A percentile compares a stretch with the other conserved stretches of the same genome.
Evolutionary conservation across 306 rosid genomes (phyloP).

Genomic region (Cucumis hystrix): DNA sequence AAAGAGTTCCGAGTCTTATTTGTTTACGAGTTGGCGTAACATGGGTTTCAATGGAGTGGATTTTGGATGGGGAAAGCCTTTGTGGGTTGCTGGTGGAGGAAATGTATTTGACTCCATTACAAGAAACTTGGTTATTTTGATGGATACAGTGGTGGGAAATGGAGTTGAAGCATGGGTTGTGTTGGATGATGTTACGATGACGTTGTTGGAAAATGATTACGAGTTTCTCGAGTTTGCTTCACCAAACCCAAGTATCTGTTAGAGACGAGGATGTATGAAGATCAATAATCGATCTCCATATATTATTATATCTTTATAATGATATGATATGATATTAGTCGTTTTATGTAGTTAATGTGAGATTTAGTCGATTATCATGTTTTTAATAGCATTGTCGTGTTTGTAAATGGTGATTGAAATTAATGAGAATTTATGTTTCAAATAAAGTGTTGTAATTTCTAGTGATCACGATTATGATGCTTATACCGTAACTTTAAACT

Average conservation of each 20-base stretch:
- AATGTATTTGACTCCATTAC: background rate
- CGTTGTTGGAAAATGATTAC: background rate
- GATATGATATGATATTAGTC: too few species aligned
- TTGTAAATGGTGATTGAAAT: too few species aligned
- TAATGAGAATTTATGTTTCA: too few species aligned
- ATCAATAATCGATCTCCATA: too few species aligned
- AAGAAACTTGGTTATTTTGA: background rate
- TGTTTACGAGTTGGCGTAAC: background rate
- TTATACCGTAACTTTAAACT: too few species aligned
- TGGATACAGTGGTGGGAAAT: background rate
- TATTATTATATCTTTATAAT: background rate
- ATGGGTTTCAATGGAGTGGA: constrained; percentile 5
- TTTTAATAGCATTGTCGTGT: too few species aligned
- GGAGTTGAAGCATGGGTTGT: background rate
- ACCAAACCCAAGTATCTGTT: background rate
- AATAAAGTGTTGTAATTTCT: too few species aligned
- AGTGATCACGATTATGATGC: too few species aligned
- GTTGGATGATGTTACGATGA: background rate
- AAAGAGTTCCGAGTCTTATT: background rate
- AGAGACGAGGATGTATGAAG: background rate
- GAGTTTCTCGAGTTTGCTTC: background rate
- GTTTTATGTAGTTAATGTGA: too few species aligned
- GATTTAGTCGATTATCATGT: too few species aligned
- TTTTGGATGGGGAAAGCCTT: background rate
- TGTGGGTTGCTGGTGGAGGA: background rate